phyloP scores from a whole-genome alignment of 805 yeast genomes.

The Tetrapisispora namnaoensis region DNA sequence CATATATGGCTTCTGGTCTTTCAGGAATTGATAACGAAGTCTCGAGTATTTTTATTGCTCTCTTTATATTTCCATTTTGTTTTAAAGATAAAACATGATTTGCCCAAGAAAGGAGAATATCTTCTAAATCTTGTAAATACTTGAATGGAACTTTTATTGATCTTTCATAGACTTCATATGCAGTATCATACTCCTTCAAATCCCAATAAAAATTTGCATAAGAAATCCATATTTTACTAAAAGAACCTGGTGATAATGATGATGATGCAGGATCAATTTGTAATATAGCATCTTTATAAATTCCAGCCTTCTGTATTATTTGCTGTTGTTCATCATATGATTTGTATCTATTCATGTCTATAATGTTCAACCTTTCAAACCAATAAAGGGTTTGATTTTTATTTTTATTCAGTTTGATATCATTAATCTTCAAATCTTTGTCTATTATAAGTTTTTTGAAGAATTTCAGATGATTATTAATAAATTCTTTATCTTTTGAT shows the following conservation, averaged over 20 bases:
- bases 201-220: constrained; percentile 59
- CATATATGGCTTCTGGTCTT: constrained; percentile 19
- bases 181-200: constrained; percentile 45
- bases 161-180: constrained; percentile 51
- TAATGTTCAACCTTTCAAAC: constrained; percentile 50
- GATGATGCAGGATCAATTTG: constrained; percentile 51
- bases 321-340: background rate
- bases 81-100: constrained; percentile 52
- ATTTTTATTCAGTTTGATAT: constrained; percentile 54
- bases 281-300: constrained; percentile 55
- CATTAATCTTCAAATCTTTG: constrained; percentile 52
- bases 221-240: constrained; percentile 57
- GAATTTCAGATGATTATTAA: background rate
- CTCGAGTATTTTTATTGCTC: constrained; percentile 34
- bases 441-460: constrained; percentile 37
- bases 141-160: constrained; percentile 64
- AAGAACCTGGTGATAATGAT: constrained; percentile 27
- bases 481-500: background rate
- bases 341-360: constrained; percentile 16
- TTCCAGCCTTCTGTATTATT: constrained; percentile 25
- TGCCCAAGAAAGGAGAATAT: constrained; percentile 68
- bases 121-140: constrained; percentile 52
- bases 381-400: constrained; percentile 56
- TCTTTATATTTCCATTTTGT: constrained; percentile 35
- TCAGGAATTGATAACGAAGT: constrained; percentile 35